Evolutionary conservation across 306 rosid genomes (phyloP).

Genomic region (Medicago ruthenica): DNA sequence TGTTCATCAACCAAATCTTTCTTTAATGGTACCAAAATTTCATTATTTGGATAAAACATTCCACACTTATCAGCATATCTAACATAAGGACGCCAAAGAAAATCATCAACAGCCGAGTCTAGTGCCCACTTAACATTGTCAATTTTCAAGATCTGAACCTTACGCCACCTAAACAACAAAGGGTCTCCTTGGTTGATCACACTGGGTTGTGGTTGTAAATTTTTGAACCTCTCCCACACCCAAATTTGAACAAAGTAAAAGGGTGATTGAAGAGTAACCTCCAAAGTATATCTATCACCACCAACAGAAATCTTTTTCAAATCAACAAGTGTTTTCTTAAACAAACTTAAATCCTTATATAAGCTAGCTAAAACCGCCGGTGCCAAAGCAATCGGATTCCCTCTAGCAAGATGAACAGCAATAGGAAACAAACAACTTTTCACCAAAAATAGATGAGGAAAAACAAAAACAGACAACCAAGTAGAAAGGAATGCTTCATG

Average conservation of each 20-base stretch:
- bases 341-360: not conserved
- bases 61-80: not conserved
- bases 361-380: not conserved
- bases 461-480: not conserved
- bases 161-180: not conserved
- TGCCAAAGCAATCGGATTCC: not conserved
- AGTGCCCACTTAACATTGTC: not conserved
- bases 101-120: not conserved
- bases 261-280: not conserved
- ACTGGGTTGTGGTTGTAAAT: not conserved
- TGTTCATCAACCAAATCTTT: not conserved
- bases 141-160: not conserved
- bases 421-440: not conserved
- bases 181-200: not conserved
- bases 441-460: not conserved
- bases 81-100: not conserved
- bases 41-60: not conserved
- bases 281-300: not conserved
- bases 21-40: not conserved
- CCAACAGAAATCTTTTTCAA: not conserved
- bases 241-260: not conserved
- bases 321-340: not conserved
- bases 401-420: not conserved
- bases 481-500: constrained; percentile 1
- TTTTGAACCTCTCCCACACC: not conserved